Evolutionary conservation across 305 asterid genomes (phyloP), one percentile per base, ranked within the genome.

Genomic region (Solanum hybrid): DNA sequence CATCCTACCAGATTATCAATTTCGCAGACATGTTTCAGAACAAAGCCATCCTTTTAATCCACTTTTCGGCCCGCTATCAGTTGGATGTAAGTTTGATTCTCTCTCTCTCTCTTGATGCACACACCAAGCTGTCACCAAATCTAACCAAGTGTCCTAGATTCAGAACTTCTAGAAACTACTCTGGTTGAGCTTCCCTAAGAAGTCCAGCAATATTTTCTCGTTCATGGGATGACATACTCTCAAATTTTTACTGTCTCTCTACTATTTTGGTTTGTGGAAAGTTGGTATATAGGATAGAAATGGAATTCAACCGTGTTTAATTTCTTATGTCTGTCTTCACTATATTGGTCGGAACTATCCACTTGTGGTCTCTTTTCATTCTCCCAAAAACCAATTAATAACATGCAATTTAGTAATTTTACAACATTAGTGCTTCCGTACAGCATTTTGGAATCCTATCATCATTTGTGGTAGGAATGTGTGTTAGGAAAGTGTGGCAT

Each of bases 61-160:
- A 97, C 94, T 97, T 97, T 88, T 96, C 99, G 69, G 97, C 99
- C 89, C 99, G 99, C 40, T 96, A 96, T 92, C 94, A 96, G 82
- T 91, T 96, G 88, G 96, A 97, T 87, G 99, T 95, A 93, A 96
- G 98, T 88, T 71, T 76, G 81, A 72, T 87, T 76, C 79, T 51
- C 86, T 89, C 37, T 38, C 75, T 80, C 16, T 38, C 40, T 20
- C 31, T 29, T 11, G 10, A 31, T 6, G 3, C 24, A 16, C 26
- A 31, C 80, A 16, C 40, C 80, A 29, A 73, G 11, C 79, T 17
- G n/a, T 73, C 37, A 73, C 36, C 12, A 29, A 73, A 27, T 75
- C 24, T 16, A 31, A 32, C 42, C 14, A 76, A 17, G 81, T 17
- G n/a, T 17, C 42, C 14, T 77, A 32, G 9, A 77, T 77, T 77